A percentile compares a stretch with the other conserved stretches of the same genome.
Evolutionary conservation across 2,329 filamentous ascomycete genomes (phyloP).

Genomic region (Penicillium sp.): DNA sequence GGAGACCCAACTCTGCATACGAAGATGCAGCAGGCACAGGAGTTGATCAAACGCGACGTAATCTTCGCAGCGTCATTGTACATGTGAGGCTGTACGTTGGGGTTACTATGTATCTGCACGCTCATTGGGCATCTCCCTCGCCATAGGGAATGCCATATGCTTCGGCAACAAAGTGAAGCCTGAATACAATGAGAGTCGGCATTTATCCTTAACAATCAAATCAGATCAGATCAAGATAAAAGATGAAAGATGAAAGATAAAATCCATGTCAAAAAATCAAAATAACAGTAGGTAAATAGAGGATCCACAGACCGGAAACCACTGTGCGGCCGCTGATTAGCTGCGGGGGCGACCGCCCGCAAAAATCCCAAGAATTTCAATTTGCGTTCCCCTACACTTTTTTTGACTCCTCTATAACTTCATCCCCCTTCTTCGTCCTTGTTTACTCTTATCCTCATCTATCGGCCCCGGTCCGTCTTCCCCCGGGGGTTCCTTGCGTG

Average conservation of each 20-base stretch:
- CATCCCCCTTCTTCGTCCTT: slow-evolving; percentile 10
- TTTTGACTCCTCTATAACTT: slow-evolving; percentile 17
- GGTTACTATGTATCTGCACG: neutral
- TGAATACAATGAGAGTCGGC: neutral
- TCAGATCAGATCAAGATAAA: neutral
- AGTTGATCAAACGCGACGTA: slow-evolving; percentile 95
- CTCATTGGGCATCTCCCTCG: neutral
- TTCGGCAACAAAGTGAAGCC: neutral
- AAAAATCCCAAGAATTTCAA: slow-evolving; percentile 22
- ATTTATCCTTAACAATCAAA: neutral
- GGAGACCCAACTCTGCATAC: slow-evolving; percentile 87
- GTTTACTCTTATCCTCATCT: slow-evolving; percentile 5
- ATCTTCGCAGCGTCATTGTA: slow-evolving; percentile 85
- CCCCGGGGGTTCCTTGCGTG: slow-evolving; percentile 16
- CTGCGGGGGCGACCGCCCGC: slow-evolving; percentile 26
- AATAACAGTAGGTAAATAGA: neutral
- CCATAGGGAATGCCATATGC: neutral
- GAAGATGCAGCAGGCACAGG: slow-evolving; percentile 97
- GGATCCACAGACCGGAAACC: slow-evolving; percentile 12
- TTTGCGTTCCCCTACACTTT: slow-evolving; percentile 20
- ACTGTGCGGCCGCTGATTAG: slow-evolving; percentile 29
- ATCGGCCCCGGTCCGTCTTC: slow-evolving; percentile 21
- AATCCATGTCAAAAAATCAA: too few species aligned
- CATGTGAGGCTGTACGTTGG: slow-evolving; percentile 52
- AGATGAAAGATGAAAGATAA: too few species aligned